Base-by-base conservation (phyloP, 257 asterid genomes). In the Petunia secreta region DNA sequence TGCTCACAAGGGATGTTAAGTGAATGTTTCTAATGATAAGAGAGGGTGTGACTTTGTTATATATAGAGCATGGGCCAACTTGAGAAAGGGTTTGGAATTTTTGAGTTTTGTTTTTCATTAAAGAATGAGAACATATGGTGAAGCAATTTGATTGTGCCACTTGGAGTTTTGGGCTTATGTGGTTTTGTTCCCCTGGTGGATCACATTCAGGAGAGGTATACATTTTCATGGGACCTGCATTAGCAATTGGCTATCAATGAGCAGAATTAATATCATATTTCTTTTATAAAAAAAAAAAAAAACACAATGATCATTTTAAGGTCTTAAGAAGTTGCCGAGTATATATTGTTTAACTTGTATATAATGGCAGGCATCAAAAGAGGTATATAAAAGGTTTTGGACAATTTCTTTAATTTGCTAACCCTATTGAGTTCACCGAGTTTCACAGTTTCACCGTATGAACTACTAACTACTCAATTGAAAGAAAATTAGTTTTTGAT, bases 201-300 rank as follows among this genome's bases (percentile, higher is more conserved):
- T 77, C 89, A 63, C 53, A 39, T 53, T 84, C 84, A 85, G 90
- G 85, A 78, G 89, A 84, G 80, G 76, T 80, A 86, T 88, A 87
- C 86, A 85, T 77, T 79, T n/a, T 40, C 38, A 44, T 15, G 65
- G 85, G 81, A 43, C 67, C 80, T 75, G 55, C 54, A 43, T n/a
- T 67, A 41, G 55, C 2, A 43, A 54, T n/a, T 67, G 6, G 55
- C 13, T 15, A 41, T 67, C 4, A 63, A 67, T 43, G 55, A 63
- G 68, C 43, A 36, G 10, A 25, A 4, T 63, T 34, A 62, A 1
- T 2, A 36, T 25, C 2, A 16, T 25, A 1, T 60, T 8, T 3
- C 3, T 7, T 25, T 34, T 34, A 62, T 25, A 6, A 34, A 25
- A 2, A 60, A 59, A 38, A 59, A 25, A 25, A 25, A 25, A 25